Conservation (phyloP, 495 filamentous ascomycete genomes). For the Tuber aestivum region DNA sequence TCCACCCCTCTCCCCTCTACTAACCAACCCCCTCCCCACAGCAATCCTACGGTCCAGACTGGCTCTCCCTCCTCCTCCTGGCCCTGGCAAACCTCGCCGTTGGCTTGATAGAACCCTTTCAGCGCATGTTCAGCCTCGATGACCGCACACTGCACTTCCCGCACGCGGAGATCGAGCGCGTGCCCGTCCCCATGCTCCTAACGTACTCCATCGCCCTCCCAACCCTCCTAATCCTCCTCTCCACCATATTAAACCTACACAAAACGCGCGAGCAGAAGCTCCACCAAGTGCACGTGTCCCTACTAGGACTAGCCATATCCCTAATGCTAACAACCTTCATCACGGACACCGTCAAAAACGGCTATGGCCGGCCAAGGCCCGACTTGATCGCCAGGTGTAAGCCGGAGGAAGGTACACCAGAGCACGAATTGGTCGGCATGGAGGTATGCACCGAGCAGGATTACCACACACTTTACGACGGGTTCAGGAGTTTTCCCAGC, state of each 20-base stretch:
- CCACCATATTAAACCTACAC: conserved; percentile 52
- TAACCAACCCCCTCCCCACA: conserved; percentile 35
- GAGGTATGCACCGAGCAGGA: conserved; percentile 74
- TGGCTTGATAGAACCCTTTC: conserved; percentile 73
- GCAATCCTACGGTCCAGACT: conserved; percentile 82
- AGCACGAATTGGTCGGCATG: conserved; percentile 62
- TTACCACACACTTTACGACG: conserved; percentile 77
- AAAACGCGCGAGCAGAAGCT: conserved; percentile 30
- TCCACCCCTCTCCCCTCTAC: not conserved
- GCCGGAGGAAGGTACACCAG: conserved; percentile 59
- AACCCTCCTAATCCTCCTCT: conserved; percentile 57
- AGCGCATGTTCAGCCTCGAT: conserved; percentile 73
- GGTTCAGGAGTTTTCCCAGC: conserved; percentile 87
- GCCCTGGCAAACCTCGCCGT: conserved; percentile 24
- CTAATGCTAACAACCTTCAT: conserved; percentile 73
- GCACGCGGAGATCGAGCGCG: conserved; percentile 75
- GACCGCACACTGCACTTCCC: conserved; percentile 80
- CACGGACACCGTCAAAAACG: conserved; percentile 89
- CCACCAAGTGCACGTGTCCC: conserved; percentile 80
- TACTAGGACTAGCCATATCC: conserved; percentile 71
- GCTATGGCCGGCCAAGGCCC: conserved; percentile 80
- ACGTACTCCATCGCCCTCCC: conserved; percentile 70
- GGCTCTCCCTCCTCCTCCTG: conserved; percentile 68
- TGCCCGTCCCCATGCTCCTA: conserved; percentile 69
- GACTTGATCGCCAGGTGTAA: conserved; percentile 86